Evolutionary conservation across 306 rosid species (phyloP).

Genomic region (Leucaena leucocephala): DNA sequence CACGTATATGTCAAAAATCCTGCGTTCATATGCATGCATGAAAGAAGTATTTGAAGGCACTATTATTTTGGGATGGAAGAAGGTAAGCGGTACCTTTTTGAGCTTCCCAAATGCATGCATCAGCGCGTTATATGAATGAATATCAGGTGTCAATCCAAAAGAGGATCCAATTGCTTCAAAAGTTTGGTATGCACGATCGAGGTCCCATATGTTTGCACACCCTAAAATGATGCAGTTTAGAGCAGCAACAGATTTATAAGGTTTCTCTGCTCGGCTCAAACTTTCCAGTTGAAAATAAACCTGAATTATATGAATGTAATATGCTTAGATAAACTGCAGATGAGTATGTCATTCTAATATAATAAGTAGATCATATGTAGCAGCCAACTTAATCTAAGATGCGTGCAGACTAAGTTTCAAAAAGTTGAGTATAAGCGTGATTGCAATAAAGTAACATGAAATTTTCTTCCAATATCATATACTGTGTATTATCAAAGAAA

Average conservation of each 20-base stretch:
- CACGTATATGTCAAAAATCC: slow-evolving; percentile 13
- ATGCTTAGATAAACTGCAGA: slow-evolving; percentile 36
- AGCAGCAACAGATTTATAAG: slow-evolving; percentile 89
- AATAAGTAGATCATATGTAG: neutral
- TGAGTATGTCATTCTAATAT: slow-evolving; percentile 16
- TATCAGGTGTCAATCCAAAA: slow-evolving; percentile 83
- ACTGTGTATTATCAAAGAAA: neutral
- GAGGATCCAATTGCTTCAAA: slow-evolving; percentile 83
- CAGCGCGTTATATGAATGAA: slow-evolving; percentile 90
- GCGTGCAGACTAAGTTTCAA: slow-evolving; percentile 15
- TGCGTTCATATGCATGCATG: neutral
- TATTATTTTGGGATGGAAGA: slow-evolving; percentile 7
- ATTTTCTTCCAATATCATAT: slow-evolving; percentile 1
- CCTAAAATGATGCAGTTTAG: slow-evolving; percentile 86
- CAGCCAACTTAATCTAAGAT: slow-evolving; percentile 22
- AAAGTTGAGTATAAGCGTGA: slow-evolving; percentile 11
- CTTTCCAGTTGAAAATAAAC: slow-evolving; percentile 94
- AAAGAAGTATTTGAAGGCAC: neutral
- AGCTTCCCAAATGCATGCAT: slow-evolving; percentile 85
- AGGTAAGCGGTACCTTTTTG: slow-evolving; percentile 64
- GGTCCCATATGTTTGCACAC: slow-evolving; percentile 95
- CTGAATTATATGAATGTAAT: slow-evolving; percentile 44
- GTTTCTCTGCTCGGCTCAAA: slow-evolving; percentile 71
- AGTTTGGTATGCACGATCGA: slow-evolving; percentile 97
- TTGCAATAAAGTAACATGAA: slow-evolving; percentile 8